Evolutionary conservation across 148 eudicot genomes (phyloP), one percentile per base, ranked within the genome.

Genomic region (Heliamphora exappendiculata): DNA sequence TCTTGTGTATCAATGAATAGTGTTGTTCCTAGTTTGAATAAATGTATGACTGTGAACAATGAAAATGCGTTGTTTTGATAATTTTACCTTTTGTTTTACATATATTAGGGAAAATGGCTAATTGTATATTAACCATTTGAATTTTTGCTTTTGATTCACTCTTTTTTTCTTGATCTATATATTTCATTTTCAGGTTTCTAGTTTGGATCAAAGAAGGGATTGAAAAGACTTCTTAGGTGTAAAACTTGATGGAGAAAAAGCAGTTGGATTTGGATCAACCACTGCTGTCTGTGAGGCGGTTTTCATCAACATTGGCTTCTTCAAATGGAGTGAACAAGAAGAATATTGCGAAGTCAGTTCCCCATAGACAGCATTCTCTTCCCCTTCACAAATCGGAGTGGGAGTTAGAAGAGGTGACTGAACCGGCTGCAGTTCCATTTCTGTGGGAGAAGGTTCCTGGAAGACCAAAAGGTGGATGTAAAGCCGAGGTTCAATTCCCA

Each of bases 391-490:
- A 67, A 79, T 79, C 84, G 24, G 76, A 78, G 31, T 70, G 75
- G 85, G 85, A 81, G 22, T 29, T 76, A 33, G 79, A 47, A 7
- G 87, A 89, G 74, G 86, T 87, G 34, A 55, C 81, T 12, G 82
- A 87, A 78, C 92, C 90, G 14, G 88, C 78, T 6, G 77, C 92
- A 0, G 87, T 89, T 36, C 92, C 92, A 3, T 89, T 89, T 70
- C 2, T 37, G 22, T 89, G 92, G 92, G 92, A 89, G 69, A 81
- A 79, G 50, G 79, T 70, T 19, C 92, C 92, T 0, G 92, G 92
- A 36, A 82, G 81, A 78, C 75, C 88, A 0, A 89, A 87, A 81
- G 62, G 70, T 13, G 84, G 75, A 26, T 28, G n/a, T 13, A 72
- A 79, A 17, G 7, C 24, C 34, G 74, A 22, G 28, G 34, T 71